These are phyloP conservation scores for Pythium dissimile DNA, from an alignment of 352 stramenopile species.

Conservation along the genomic window DNA sequence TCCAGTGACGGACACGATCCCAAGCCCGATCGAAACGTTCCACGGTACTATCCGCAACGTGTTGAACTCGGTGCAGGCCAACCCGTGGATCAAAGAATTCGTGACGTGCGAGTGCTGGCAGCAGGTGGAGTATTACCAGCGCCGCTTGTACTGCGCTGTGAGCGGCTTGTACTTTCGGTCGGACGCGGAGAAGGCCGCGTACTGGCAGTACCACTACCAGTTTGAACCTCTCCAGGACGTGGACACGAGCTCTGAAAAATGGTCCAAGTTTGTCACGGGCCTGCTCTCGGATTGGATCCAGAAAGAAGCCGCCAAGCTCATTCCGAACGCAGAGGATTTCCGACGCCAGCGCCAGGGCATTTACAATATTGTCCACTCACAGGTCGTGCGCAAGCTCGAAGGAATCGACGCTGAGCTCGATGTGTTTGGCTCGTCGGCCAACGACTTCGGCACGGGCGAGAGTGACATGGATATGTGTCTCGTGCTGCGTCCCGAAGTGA, in stretches of 20 bases:
- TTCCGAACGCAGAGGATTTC: constrained; percentile 64
- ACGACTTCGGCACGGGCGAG: constrained; percentile 93
- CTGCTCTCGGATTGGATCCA: constrained; percentile 49
- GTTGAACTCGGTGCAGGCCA: constrained; percentile 60
- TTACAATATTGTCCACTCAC: constrained; percentile 55
- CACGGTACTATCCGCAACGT: constrained; percentile 73
- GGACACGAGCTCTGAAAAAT: constrained; percentile 27
- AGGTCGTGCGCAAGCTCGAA: constrained; percentile 56
- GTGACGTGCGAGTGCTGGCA: constrained; percentile 48
- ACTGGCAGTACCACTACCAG: constrained; percentile 65
- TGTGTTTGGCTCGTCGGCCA: constrained; percentile 96
- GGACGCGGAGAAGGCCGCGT: constrained; percentile 35
- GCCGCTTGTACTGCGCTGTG: constrained; percentile 68
- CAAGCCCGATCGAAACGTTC: constrained; percentile 68
- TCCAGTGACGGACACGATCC: constrained; percentile 53
- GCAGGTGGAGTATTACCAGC: constrained; percentile 58
- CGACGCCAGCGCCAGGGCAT: constrained; percentile 56
- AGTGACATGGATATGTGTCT: constrained; percentile 95
- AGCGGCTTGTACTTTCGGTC: constrained; percentile 68
- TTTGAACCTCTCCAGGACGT: constrained; percentile 36
- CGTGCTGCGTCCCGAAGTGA: constrained; percentile 34
- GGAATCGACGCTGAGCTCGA: constrained; percentile 47
- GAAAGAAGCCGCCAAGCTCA: constrained; percentile 45
- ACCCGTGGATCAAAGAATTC: constrained; percentile 63
- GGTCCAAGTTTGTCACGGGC: constrained; percentile 39